Percentiles rank a stretch among this genome's conserved stretches.
Evolutionary conservation across 257 asterid genomes (phyloP).

Genomic region (Nicotiana sylvestris): DNA sequence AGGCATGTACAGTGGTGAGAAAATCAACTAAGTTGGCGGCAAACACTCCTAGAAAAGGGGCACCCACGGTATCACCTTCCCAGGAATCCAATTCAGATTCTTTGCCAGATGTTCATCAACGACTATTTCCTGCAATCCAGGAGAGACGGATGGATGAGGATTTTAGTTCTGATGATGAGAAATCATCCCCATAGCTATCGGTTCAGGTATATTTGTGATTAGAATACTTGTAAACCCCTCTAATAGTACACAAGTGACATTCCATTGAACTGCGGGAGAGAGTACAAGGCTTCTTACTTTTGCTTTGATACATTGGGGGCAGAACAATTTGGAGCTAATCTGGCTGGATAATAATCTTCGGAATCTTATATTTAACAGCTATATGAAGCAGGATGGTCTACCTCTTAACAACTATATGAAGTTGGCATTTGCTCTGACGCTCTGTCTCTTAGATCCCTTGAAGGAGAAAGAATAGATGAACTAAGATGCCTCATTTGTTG

Average conservation of each 20-base stretch:
- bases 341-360: background rate
- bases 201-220: background rate
- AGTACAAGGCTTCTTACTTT: background rate
- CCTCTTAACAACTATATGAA: background rate
- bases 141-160: slow-evolving; percentile 45
- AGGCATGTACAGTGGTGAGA: slow-evolving; percentile 51
- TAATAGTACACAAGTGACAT: background rate
- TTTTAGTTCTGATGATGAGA: slow-evolving; percentile 60
- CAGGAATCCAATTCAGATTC: slow-evolving; percentile 45
- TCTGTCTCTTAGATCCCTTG: background rate
- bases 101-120: slow-evolving; percentile 33
- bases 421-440: background rate
- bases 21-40: slow-evolving; percentile 32
- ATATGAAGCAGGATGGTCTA: background rate
- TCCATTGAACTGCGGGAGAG: background rate
- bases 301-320: background rate
- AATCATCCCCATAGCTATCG: slow-evolving; percentile 18
- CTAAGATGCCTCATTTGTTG: background rate
- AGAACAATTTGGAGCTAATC: background rate
- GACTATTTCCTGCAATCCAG: slow-evolving; percentile 71
- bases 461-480: background rate
- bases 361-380: background rate
- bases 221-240: background rate
- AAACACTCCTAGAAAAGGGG: slow-evolving; percentile 35
- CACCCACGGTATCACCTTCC: slow-evolving; percentile 35